Evolutionary conservation across 1,139 yeast species (phyloP).

Genomic region (Geotrichum citri-aurantii): DNA sequence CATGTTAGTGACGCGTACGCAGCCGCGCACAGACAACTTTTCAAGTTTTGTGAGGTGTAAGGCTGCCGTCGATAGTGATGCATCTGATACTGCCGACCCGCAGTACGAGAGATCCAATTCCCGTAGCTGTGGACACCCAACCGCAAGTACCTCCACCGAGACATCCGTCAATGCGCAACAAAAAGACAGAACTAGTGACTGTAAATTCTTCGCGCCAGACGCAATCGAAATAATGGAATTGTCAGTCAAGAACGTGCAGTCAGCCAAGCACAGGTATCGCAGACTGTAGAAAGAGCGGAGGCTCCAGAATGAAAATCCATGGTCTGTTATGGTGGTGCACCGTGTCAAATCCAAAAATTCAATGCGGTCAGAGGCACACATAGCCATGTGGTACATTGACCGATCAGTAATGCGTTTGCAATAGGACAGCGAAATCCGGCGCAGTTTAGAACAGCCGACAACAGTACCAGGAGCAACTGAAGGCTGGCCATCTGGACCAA

Average conservation of each 20-base stretch:
- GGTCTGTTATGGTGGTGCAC: conserved; percentile 72
- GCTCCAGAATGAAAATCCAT: conserved; percentile 64
- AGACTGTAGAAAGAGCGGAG: conserved; percentile 48
- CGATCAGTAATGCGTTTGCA: conserved; percentile 70
- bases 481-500: conserved; percentile 18
- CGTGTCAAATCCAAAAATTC: conserved; percentile 59
- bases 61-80: conserved; percentile 58
- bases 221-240: conserved; percentile 58
- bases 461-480: conserved; percentile 20
- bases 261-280: conserved; percentile 51
- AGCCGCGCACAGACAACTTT: conserved; percentile 54
- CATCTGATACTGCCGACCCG: conserved; percentile 74
- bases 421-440: conserved; percentile 55
- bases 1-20: conserved; percentile 67
- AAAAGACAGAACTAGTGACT: conserved; percentile 56
- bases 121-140: conserved; percentile 55
- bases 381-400: conserved; percentile 58
- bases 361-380: conserved; percentile 51
- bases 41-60: conserved; percentile 47
- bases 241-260: conserved; percentile 69
- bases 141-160: conserved; percentile 57
- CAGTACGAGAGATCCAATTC: conserved; percentile 61
- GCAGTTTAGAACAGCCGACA: conserved; percentile 56
- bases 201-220: conserved; percentile 53
- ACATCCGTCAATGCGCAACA: conserved; percentile 71